These are phyloP conservation scores for Alnus rubra DNA, from an alignment of 306 rosid genomes.

Conservation along the genomic window DNA sequence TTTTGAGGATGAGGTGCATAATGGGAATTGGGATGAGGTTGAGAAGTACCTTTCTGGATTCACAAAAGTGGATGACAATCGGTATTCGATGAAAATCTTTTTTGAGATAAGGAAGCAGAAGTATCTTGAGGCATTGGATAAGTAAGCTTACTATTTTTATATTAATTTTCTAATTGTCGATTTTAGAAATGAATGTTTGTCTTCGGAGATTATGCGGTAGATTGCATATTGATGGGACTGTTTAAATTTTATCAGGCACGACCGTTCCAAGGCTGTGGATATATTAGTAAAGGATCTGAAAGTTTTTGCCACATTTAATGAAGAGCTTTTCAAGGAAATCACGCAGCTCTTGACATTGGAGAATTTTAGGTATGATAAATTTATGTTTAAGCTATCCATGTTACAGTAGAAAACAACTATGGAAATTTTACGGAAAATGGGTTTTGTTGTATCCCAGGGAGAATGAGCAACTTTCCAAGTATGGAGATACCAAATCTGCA, in stretches of 20 bases:
- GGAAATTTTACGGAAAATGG: constrained; percentile 15
- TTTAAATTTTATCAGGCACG: constrained; percentile 63
- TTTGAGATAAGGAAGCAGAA: constrained; percentile 99
- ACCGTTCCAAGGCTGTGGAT: constrained; percentile 88
- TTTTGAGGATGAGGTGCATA: constrained; percentile 98
- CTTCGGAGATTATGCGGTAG: constrained; percentile 3
- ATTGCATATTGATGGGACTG: constrained; percentile 19
- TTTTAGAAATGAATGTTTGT: constrained; percentile 16
- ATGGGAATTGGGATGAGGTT: constrained; percentile 99
- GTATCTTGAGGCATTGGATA: constrained; percentile 94
- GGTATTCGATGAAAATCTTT: constrained; percentile 97
- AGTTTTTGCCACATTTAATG: constrained; percentile 87
- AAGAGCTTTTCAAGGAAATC: constrained; percentile 92
- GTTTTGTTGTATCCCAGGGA: constrained; percentile 54
- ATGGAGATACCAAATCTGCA: constrained; percentile 97
- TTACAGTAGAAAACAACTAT: constrained; percentile 6
- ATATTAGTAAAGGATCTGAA: constrained; percentile 88
- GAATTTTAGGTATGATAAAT: constrained; percentile 67
- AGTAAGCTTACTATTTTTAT: constrained; percentile 56
- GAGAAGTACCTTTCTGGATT: constrained; percentile 95
- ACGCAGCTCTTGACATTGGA: constrained; percentile 93
- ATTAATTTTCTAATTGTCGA: not conserved
- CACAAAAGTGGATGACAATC: constrained; percentile 96
- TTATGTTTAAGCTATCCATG: not conserved
- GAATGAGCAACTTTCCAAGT: constrained; percentile 93